Base-by-base conservation (phyloP, 495 filamentous ascomycete genomes). In the Annulohypoxylon bovei region DNA sequence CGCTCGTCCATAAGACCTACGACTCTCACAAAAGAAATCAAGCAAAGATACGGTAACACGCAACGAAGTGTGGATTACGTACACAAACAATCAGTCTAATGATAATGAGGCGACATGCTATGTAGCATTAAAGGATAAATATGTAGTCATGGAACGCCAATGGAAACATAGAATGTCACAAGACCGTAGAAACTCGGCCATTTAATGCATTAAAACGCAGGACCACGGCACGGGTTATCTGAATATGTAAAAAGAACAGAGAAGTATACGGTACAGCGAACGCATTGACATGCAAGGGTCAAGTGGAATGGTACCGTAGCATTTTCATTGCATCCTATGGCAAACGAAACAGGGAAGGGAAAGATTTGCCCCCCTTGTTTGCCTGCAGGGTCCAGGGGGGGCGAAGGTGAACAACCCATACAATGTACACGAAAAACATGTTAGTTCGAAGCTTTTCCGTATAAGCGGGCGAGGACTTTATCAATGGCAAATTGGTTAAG, bases 141-240 rank as follows among this genome's bases (percentile, higher is more conserved):
- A 35, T 62, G 27, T 57, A 47, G 65, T 65, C 28, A 68, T 72
- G 70, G 70, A 72, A 72, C 70, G 55, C 56, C 16, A 68, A 65
- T 72, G 61, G 70, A 72, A 72, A 72, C 70, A 57, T 62, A 6
- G 61, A 65, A 72, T 68, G 70, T 72, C 70, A 72, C 70, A 72
- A 72, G 70, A 72, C 70, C 70, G 70, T 72, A 68, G 70, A 72
- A 63, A 61, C 22, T 72, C 70, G 70, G 70, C 65, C 65, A 72
- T 72, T 72, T 72, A 65, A 72, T 72, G 70, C 65, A 62, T 65
- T 67, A 72, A 68, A 72, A 68, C 60, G 65, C 70, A 72, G 70
- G 49, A 68, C 65, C 65, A 46, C 65, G 70, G 70, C 70, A 72
- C 70, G 64, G 70, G 35, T 54, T 72, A 72, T 62, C 65, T 68